These are phyloP conservation scores for Colletotrichum cordylinicola DNA, from an alignment of 2,329 filamentous ascomycete genomes.

Conservation along the genomic window DNA sequence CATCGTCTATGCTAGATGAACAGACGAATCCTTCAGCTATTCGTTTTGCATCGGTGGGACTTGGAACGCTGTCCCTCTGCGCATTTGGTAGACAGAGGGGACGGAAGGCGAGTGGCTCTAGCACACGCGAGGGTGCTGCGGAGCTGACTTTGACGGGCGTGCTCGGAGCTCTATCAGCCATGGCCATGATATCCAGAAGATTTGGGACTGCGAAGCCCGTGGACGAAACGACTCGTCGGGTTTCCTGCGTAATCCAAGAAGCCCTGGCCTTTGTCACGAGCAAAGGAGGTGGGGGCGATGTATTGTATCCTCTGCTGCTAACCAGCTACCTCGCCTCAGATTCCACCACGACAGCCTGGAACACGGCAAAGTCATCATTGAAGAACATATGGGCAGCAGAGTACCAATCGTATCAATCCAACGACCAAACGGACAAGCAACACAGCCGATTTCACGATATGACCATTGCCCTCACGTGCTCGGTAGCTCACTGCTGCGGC, in stretches of 20 bases:
- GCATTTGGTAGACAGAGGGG: background rate
- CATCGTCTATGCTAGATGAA: background rate
- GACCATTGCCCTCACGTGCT: slow-evolving; percentile 45
- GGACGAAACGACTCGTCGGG: too few relatives aligned
- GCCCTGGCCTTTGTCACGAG: background rate
- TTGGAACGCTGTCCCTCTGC: background rate
- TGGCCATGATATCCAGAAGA: slow-evolving; percentile 23
- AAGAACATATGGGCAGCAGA: background rate
- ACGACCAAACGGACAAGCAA: background rate
- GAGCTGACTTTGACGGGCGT: slow-evolving; percentile 30
- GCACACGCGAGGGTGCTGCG: background rate
- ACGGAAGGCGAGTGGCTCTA: background rate
- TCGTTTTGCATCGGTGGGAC: slow-evolving; percentile 1
- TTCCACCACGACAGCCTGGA: background rate
- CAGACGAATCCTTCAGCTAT: background rate
- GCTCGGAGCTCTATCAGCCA: slow-evolving; percentile 33
- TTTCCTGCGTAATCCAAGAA: slow-evolving; percentile 9
- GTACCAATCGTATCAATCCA: background rate
- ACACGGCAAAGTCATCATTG: background rate
- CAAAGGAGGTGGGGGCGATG: background rate
- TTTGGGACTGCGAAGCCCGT: background rate
- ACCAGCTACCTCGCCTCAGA: slow-evolving; percentile 1
- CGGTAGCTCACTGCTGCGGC: slow-evolving; percentile 52
- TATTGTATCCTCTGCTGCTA: slow-evolving; percentile 1
- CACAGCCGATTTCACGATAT: slow-evolving; percentile 34